Base-by-base conservation (phyloP, 805 yeast genomes). In the Myxozyma lipomycoides region DNA sequence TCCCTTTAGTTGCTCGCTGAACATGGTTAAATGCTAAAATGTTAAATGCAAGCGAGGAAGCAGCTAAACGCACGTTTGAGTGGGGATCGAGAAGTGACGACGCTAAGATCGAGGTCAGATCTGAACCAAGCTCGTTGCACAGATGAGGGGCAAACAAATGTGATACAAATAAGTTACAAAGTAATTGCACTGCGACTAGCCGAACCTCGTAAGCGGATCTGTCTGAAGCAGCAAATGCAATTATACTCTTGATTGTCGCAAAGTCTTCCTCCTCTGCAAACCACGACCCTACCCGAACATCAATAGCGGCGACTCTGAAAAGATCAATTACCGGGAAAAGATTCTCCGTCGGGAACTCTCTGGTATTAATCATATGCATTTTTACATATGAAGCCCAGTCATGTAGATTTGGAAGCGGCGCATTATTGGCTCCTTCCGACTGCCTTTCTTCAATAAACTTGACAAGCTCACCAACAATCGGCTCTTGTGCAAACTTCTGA, bases 291-390 rank as follows among this genome's bases (percentile, higher is more conserved):
- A 60, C 55, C 7, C 63, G 47, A 12, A 30, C 41, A 26, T 60
- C 63, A 15, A 55, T 38, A 24, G 58, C 58, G 2, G 62, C 63
- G 6, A 60, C 44, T n/a, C 63, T 43, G 43, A 61, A 46, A 15
- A 60, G 23, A 35, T 60, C 63, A 25, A 60, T 51, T 6, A 59
- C 17, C 6, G 62, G 63, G 35, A 60, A 60, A 28, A 54, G 25
- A 15, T 40, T 38, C 36, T 40, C 59, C 19, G 45, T 41, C n/a
- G 19, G 15, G 6, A 32, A 36, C 15, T 10, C 18, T 5, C 12
- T 36, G 40, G 35, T 21, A 6, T 18, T 3, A 23, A 7, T 21
- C n/a, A 44, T n/a, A 30, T 40, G 38, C 18, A n/a, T 21, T 24
- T 40, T 37, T 10, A 52, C 32, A 43, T 45, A 47, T 18, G 41